Base-by-base conservation (phyloP, 2,329 filamentous ascomycete genomes). In the Aspergillus costaricaensis region DNA sequence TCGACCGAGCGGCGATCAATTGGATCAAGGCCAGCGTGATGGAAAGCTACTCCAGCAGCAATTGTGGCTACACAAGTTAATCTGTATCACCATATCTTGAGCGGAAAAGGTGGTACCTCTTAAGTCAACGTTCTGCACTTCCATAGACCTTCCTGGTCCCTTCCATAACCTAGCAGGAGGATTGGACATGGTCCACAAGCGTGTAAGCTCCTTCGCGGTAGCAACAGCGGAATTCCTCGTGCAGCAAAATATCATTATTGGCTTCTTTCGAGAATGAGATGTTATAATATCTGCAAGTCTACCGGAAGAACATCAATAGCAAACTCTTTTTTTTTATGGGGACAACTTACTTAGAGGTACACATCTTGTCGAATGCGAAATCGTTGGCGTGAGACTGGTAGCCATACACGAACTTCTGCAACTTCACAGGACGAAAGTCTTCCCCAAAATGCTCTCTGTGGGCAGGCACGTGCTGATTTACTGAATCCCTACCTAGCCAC, bases 241-340 rank as follows among this genome's bases (percentile, higher is more conserved):
- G 63, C 88, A 88, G 69, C 92, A 95, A 70, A 96, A 96, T 0
- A 96, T 80, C 81, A 96, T 89, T 17, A 91, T 88, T 0, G 91
- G 91, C 69, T 95, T 95, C 43, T 81, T 81, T 48, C 86, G 81
- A 0, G 86, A 87, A 72, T 92, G 88, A 56, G 85, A 88, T 5
- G 80, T 74, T 41, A 96, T 86, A 5, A 94, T 72, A 4, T 85
- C 82, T 0, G 85, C 84, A 4, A 96, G 79, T 65, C 88, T 90
- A 17, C 69, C 36, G 15, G 17, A 8, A 6, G 3, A 17, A 15
- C 4, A 2, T 23, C 65, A 17, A 65, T 30, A 41, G 36, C 48
- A 21, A 2, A 4, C 5, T 6, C 4, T 51, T 25, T 39, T 6
- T 6, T 36, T 14, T 51, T 19, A 43, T 19, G 1, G 32, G 5